These are phyloP conservation scores for Diaporthe sp. DNA, from an alignment of 2,329 filamentous ascomycete species.

Conservation along the genomic window DNA sequence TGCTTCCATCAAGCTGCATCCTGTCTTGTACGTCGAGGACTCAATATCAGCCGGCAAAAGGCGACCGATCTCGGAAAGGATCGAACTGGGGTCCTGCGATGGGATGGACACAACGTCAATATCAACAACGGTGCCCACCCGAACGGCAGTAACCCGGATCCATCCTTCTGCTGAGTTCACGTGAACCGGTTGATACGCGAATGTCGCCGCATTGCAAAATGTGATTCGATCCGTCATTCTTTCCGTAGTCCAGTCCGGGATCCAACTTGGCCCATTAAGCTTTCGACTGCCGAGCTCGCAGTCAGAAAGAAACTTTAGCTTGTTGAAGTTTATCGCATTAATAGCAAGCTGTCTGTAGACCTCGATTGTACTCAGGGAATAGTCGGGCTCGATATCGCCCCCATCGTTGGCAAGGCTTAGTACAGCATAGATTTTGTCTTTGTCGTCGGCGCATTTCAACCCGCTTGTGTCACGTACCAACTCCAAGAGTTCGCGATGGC, in stretches of 20 bases:
- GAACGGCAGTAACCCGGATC: neutral
- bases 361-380: neutral
- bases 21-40: constrained; percentile 3
- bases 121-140: neutral
- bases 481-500: neutral
- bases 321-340: accelerated
- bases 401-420: neutral
- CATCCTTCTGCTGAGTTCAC: neutral
- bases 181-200: neutral
- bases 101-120: neutral
- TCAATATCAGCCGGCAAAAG: constrained; percentile 4
- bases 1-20: constrained; percentile 6
- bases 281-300: neutral
- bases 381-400: neutral
- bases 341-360: neutral
- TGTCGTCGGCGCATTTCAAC: neutral
- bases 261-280: neutral
- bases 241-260: neutral
- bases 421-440: neutral
- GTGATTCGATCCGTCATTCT: neutral
- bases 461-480: neutral
- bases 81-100: neutral
- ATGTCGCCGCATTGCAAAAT: neutral
- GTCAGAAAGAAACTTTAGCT: neutral
- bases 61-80: neutral